These are phyloP conservation scores for Agrocybe praecox DNA, from an alignment of 768 basidiomycete species.

Conservation along the genomic window DNA sequence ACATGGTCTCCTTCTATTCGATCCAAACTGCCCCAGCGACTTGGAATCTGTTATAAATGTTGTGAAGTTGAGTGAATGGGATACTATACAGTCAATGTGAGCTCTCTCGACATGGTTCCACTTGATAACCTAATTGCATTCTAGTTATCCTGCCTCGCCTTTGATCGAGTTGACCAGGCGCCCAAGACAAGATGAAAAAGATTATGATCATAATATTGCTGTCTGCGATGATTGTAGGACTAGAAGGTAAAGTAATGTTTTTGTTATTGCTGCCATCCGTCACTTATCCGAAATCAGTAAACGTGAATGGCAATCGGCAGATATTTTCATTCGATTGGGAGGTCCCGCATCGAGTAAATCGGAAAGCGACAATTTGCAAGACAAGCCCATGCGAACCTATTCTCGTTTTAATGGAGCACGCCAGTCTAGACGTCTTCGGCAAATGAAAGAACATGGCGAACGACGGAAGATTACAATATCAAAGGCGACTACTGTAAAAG, in stretches of 20 bases:
- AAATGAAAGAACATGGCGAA: conserved; percentile 52
- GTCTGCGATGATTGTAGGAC: conserved; percentile 66
- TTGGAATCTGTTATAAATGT: conserved; percentile 57
- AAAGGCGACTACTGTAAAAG: conserved; percentile 73
- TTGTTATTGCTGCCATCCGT: conserved; percentile 1
- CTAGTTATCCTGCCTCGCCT: conserved; percentile 61
- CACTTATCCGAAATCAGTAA: conserved; percentile 36
- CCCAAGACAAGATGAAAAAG: conserved; percentile 27
- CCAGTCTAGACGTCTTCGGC: conserved; percentile 73
- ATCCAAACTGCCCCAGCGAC: conserved; percentile 65
- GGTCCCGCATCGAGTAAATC: conserved; percentile 18
- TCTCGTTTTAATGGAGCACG: conserved; percentile 49
- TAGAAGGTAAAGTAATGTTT: conserved; percentile 45
- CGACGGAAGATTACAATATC: conserved; percentile 54
- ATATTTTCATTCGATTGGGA: conserved; percentile 58
- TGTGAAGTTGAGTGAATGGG: conserved; percentile 69
- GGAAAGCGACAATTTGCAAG: conserved; percentile 7
- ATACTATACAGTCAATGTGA: conserved; percentile 58
- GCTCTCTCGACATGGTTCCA: conserved; percentile 21
- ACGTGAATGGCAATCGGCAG: conserved; percentile 58
- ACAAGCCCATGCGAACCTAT: conserved; percentile 17
- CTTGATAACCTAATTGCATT: conserved; percentile 11
- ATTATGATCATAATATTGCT: conserved; percentile 49
- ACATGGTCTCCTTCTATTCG: conserved; percentile 64
- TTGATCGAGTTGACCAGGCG: conserved; percentile 39